Evolutionary conservation across 163 green algal genomes (phyloP), one percentile per base, ranked within the genome.

Genomic region (Coccomyxa subellipsoidea): DNA sequence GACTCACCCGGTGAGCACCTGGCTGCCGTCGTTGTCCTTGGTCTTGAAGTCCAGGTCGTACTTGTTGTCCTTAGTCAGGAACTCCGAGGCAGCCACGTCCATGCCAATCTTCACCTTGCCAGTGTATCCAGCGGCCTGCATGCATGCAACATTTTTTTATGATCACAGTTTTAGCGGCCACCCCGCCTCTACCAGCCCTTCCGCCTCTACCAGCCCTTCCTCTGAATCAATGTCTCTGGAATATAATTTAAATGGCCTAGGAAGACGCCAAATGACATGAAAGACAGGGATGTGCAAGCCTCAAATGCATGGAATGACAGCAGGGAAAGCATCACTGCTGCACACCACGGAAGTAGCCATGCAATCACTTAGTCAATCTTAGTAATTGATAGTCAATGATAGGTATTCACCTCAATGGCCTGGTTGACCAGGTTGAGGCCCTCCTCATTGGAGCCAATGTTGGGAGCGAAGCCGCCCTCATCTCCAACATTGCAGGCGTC

Each of bases 21-120:
- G 80, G 76, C 80, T 92, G 75, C 94, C 96, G 88, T 98, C 95
- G 84, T 98, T 98, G 83, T 95, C 87, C 86, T 97, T 89, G 78
- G 86, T 89, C 94, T 99, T 99, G 95, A 99, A 99, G 90, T 97
- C 91, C 72, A 99, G 91, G 92, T 99, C 95, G 89, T 99, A 99
- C 89, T 98, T 97, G 72, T 59, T 54, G 87, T 98, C 93, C 83
- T 97, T 89, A 5, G 89, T 95, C 81, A 93, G 92, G 89, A 99
- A 99, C 93, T 99, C 97, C 0, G 91, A 96, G 15, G 97, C 95
- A 21, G 97, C 97, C 27, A 98, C 95, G 84, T 99, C 97, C 97
- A 99, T 99, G 89, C 95, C 97, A 81, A 99, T 99, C 91, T 98
- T 98, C 23, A 99, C 92, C 95, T 99, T 97, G 84, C 87, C 90